Evolutionary conservation across 2,329 filamentous ascomycete genomes (phyloP).

Genomic region (Massarina eburnea): DNA sequence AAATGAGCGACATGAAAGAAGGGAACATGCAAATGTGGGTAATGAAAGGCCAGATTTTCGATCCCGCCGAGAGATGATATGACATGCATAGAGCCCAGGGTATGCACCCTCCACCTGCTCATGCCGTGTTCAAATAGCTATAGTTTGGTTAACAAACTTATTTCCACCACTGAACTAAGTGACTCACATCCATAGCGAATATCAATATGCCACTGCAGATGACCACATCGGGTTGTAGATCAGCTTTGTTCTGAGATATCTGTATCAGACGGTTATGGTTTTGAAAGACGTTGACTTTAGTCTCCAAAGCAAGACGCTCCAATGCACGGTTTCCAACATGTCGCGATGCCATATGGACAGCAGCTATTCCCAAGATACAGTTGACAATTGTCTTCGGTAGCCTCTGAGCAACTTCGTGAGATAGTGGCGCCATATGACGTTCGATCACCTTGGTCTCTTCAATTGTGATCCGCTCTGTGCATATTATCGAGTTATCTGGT

Average conservation of each 20-base stretch:
- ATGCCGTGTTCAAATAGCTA: constrained; percentile 24
- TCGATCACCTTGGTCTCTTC: constrained; percentile 9
- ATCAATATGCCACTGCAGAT: constrained; percentile 16
- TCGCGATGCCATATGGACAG: constrained; percentile 23
- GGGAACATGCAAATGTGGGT: constrained; percentile 20
- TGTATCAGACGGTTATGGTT: constrained; percentile 17
- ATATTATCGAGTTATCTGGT: constrained; percentile 19
- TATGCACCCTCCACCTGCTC: constrained; percentile 22
- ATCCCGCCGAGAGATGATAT: constrained; percentile 20
- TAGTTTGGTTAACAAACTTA: background rate
- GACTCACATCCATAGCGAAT: constrained; percentile 27
- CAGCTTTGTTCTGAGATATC: constrained; percentile 12
- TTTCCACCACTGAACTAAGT: background rate
- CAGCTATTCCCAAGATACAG: constrained; percentile 22
- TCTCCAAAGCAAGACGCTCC: constrained; percentile 21
- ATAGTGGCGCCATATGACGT: constrained; percentile 13
- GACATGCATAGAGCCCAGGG: constrained; percentile 16
- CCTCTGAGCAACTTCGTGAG: constrained; percentile 9
- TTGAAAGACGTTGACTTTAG: constrained; percentile 22
- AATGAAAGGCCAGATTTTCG: constrained; percentile 18
- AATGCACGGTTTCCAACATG: constrained; percentile 14
- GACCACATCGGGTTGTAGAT: constrained; percentile 17
- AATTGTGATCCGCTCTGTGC: constrained; percentile 7
- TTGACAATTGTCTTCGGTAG: constrained; percentile 21
- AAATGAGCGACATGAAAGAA: constrained; percentile 10